phyloP scores from a whole-genome alignment of 106 monocot species.

The Platanthera zijinensis region DNA sequence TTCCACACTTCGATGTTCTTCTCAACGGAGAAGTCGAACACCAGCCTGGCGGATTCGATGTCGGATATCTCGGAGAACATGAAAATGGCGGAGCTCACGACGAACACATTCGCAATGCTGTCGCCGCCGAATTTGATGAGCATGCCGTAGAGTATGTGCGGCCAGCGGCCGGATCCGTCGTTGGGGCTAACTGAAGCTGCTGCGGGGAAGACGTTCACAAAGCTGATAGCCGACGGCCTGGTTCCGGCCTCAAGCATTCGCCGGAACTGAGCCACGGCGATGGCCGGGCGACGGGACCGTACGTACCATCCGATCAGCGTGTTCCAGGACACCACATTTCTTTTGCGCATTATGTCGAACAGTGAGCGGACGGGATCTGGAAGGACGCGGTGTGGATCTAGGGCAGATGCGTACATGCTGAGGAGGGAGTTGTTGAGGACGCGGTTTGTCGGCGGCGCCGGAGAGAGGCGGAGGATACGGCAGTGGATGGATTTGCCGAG shows the following conservation, averaged over 20 bases:
- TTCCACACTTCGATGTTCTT: constrained; percentile 89
- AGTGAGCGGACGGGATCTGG: constrained; percentile 17
- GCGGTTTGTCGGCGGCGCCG: constrained; percentile 19
- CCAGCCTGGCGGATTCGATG: constrained; percentile 28
- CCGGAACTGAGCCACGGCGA: constrained; percentile 42
- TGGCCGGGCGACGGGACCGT: constrained; percentile 9
- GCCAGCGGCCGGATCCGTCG: background rate
- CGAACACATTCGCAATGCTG: constrained; percentile 39
- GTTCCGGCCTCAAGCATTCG: constrained; percentile 43
- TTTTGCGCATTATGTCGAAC: constrained; percentile 71
- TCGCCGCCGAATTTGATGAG: constrained; percentile 45
- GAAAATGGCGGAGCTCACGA: constrained; percentile 54
- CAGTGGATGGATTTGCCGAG: constrained; percentile 75
- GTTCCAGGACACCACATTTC: constrained; percentile 86
- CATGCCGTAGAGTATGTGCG: constrained; percentile 37
- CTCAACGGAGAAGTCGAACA: constrained; percentile 42
- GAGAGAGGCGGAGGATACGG: constrained; percentile 42
- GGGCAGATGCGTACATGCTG: constrained; percentile 61
- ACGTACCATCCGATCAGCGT: constrained; percentile 69
- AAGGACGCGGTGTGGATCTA: background rate
- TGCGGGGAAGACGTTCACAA: constrained; percentile 66
- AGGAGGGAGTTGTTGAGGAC: constrained; percentile 78
- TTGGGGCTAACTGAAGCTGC: background rate
- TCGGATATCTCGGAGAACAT: constrained; percentile 56
- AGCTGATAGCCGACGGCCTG: constrained; percentile 51